Base-by-base conservation (phyloP, 805 yeast species). In the Candida hispaniensis region DNA sequence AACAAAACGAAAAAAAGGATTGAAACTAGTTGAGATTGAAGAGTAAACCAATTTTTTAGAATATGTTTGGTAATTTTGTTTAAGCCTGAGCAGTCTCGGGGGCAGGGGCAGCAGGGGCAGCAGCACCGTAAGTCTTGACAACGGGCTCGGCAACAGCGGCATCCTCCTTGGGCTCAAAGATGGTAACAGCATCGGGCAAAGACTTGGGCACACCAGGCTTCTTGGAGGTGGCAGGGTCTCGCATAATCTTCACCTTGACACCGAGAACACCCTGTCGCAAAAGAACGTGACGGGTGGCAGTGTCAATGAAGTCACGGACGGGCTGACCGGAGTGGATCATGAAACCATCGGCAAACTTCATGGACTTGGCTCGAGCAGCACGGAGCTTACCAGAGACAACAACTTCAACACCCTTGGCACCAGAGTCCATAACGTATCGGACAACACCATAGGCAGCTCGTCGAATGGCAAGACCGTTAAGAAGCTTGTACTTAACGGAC, bases 291-390 rank as follows among this genome's bases (percentile, higher is more conserved):
- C 98, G 86, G 66, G 94, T 86, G 58, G 98, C 98, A 63, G 76
- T 70, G 70, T 91, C 98, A 63, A 91, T 91, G 79, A 91, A 91
- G 65, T 91, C 98, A 56, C 73, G 77, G 67, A 88, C 91, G 71
- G 98, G 98, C 75, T 91, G 98, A 82, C 98, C 98, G 61, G 96
- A 85, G 91, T 91, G 98, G 77, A 91, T 91, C 91, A 91, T 82
- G 94, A 91, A 91, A 76, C 98, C 98, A 66, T 88, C 97, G 64
- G 91, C 79, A 79, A 88, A 91, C 73, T 91, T 91, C 94, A 91
- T 93, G 61, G 96, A 78, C 81, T 91, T 91, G 60, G 98, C 98
- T 77, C 98, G 85, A 60, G 97, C 98, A 70, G 95, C 98, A 75
- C 96, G 83, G 67, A 93, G 79, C 74, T 91, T 91, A 79, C 98